Conservation (phyloP, 1,284 basidiomycete species). For the Trametes pubescens region DNA sequence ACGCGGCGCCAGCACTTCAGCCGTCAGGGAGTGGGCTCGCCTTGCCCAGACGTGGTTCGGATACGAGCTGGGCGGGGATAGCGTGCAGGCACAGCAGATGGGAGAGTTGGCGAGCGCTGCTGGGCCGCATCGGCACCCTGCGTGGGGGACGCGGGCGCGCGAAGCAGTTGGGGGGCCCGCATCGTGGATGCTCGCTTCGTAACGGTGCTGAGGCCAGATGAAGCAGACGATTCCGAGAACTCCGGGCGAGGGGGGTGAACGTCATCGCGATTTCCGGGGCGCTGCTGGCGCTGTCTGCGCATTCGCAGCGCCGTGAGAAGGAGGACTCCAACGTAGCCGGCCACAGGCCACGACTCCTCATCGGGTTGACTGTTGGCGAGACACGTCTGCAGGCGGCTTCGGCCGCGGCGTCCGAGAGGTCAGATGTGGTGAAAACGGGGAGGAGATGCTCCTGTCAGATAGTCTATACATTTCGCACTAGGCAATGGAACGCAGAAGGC, state of each 20-base stretch:
- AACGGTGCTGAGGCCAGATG: slow-evolving; percentile 1
- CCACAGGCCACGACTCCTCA: slow-evolving; percentile 12
- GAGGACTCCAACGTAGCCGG: not conserved
- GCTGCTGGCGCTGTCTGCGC: not conserved
- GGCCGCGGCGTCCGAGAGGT: slow-evolving; percentile 2
- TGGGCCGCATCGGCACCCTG: slow-evolving; percentile 51
- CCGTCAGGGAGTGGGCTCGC: slow-evolving; percentile 56
- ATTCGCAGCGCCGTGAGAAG: slow-evolving; percentile 12
- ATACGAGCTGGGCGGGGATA: slow-evolving; percentile 63
- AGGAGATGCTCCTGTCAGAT: not conserved
- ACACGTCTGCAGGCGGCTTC: not conserved
- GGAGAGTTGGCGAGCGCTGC: slow-evolving; percentile 35
- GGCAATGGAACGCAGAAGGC: too few relatives aligned
- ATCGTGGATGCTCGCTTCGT: slow-evolving; percentile 13
- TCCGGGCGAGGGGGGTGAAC: not conserved
- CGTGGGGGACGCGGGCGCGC: slow-evolving; percentile 54
- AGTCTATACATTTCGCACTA: not conserved
- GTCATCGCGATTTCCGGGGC: not conserved
- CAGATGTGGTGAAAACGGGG: not conserved
- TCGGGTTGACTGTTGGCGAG: slow-evolving; percentile 9
- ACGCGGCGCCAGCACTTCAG: slow-evolving; percentile 48
- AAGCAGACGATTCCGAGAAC: not conserved
- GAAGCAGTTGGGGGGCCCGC: slow-evolving; percentile 46
- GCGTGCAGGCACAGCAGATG: slow-evolving; percentile 53
- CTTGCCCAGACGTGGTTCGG: slow-evolving; percentile 60